A percentile compares a stretch with the other conserved stretches of the same genome.
phyloP scores from a whole-genome alignment of 345 rosid species.

The Gossypium mustelinum region DNA sequence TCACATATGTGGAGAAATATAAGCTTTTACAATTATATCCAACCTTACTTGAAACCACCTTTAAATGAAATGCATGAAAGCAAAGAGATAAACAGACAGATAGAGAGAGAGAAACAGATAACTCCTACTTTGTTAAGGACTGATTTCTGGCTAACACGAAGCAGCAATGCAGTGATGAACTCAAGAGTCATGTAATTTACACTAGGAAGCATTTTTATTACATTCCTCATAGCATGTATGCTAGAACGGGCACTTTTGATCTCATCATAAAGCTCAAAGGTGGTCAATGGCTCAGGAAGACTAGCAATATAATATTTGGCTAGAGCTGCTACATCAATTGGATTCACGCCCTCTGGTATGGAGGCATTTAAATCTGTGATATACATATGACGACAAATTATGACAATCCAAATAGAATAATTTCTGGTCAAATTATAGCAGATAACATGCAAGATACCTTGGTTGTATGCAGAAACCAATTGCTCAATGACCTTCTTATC shows the following conservation, averaged over 20 bases:
- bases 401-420: slow-evolving; percentile 6
- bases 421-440: background rate
- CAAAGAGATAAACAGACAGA: background rate
- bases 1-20: background rate
- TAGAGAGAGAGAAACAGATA: slow-evolving; percentile 3
- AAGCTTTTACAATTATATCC: background rate
- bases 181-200: slow-evolving; percentile 87
- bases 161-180: slow-evolving; percentile 71
- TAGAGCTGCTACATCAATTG: slow-evolving; percentile 70
- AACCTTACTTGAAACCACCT: background rate
- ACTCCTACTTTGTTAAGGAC: slow-evolving; percentile 67
- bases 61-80: background rate
- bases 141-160: slow-evolving; percentile 79
- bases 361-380: slow-evolving; percentile 59
- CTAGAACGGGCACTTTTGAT: slow-evolving; percentile 77
- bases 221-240: slow-evolving; percentile 54
- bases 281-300: slow-evolving; percentile 83
- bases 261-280: slow-evolving; percentile 73
- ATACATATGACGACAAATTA: slow-evolving; percentile 16
- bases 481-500: slow-evolving; percentile 68
- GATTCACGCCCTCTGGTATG: slow-evolving; percentile 71
- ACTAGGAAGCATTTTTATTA: slow-evolving; percentile 73
- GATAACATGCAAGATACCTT: slow-evolving; percentile 43
- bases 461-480: slow-evolving; percentile 69
- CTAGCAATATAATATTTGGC: slow-evolving; percentile 84